Conservation (phyloP, 306 rosid species). For the Dalbergia oliveri region DNA sequence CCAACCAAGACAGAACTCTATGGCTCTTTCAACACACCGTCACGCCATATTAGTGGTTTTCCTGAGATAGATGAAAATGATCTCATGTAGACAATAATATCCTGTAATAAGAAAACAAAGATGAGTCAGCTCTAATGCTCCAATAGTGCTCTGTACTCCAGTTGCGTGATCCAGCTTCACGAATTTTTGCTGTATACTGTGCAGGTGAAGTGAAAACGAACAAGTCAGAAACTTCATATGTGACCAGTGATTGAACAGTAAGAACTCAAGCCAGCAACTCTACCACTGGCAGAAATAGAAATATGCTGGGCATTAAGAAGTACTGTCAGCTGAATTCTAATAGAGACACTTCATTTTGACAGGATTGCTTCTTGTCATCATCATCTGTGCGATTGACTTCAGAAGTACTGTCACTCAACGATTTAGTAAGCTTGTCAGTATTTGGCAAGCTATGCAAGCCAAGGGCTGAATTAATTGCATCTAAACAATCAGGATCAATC, state of each 20-base stretch:
- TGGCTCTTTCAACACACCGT: no score
- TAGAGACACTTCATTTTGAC: constrained; percentile 49
- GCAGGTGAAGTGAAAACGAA: constrained; percentile 43
- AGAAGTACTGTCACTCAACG: constrained; percentile 45
- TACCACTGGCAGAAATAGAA: background rate
- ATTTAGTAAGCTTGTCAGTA: constrained; percentile 42
- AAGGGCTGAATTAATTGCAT: constrained; percentile 49
- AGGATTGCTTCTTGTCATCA: constrained; percentile 49
- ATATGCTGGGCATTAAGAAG: constrained; percentile 35
- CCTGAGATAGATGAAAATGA: no score
- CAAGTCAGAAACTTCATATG: constrained; percentile 52
- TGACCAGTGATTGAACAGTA: background rate
- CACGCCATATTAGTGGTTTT: no score
- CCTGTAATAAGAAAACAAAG: no score
- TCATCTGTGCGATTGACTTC: constrained; percentile 50
- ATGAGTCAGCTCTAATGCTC: no score
- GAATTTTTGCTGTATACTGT: constrained; percentile 36
- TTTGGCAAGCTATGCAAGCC: no score
- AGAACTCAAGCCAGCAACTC: constrained; percentile 29
- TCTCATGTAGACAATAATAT: no score
- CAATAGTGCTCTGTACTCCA: background rate
- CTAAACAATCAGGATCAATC: constrained; percentile 26
- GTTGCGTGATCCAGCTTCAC: constrained; percentile 47
- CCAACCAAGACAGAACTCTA: no score
- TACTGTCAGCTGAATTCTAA: constrained; percentile 47